Base-by-base conservation (phyloP, 495 filamentous ascomycete genomes). In the Hyaloscypha hepaticicola region DNA sequence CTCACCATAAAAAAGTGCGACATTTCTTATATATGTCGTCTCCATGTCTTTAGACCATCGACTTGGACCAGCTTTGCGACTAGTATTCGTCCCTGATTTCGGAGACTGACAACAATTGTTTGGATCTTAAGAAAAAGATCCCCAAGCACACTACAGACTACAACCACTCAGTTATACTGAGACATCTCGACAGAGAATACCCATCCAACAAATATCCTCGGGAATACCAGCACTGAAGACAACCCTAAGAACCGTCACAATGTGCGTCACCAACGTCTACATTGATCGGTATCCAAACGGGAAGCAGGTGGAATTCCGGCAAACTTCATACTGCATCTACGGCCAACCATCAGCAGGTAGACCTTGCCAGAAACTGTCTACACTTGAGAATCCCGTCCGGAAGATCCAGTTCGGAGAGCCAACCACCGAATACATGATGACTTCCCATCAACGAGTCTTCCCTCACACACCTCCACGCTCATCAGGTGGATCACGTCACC, bases 231-330 rank as follows among this genome's bases (percentile, higher is more conserved):
- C 21, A 38, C 50, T 29, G 22, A 48, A 34, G 19, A 28, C 55
- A 51, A 52, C 57, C 5, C 53, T 0, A 28, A 33, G 48, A 38
- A 51, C 60, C 49, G 50, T 51, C 61, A 69, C 68, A 29, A 72
- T 72, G 70, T 72, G 70, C 49, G 61, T 69, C 50, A 72, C 68
- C 12, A 67, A 70, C 57, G 58, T 72, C 22, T 72, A 66, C 49
- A 29, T 67, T 28, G 70, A 72, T 49, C 55, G 48, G 2, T 72
- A 68, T 65, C 70, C 70, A 5, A 60, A 72, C 57, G 66, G 60
- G 14, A 50, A 58, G 7, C 49, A 55, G 25, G 31, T 60, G 5
- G 41, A 60, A 33, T 72, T 68, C 62, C 28, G 65, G 2, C 65
- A 69, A 21, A 60, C 52, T 14, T 51, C 58, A 2, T 59, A 60